Percentiles rank a stretch among this genome's conserved stretches.
phyloP scores from a whole-genome alignment of 768 basidiomycete genomes.

The Leccinum longicurvipes region DNA sequence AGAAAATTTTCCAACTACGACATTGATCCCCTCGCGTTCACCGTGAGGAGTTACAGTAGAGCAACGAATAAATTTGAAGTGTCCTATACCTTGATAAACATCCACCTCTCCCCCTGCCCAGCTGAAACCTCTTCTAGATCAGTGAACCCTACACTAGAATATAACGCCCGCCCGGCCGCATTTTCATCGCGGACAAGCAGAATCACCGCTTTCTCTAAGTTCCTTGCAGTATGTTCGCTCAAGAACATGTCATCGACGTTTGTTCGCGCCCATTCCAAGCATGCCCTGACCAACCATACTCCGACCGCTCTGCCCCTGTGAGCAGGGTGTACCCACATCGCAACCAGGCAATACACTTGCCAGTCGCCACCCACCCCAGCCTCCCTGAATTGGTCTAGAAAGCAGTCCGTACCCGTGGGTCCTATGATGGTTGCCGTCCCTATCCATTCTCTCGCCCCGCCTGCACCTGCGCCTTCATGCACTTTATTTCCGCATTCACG shows the following conservation, averaged over 20 bases:
- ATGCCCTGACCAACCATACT: conserved; percentile 10
- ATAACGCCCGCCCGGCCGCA: conserved; percentile 14
- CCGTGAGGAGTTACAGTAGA: too few relatives aligned
- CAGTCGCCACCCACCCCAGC: conserved; percentile 13
- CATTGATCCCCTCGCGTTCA: too few relatives aligned
- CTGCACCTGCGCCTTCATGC: not conserved
- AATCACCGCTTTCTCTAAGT: conserved; percentile 14
- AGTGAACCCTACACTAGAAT: conserved; percentile 21
- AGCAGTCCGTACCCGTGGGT: conserved; percentile 12
- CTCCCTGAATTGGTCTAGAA: conserved; percentile 11
- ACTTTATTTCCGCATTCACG: not conserved
- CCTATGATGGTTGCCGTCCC: conserved; percentile 12
- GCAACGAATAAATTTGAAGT: too few relatives aligned
- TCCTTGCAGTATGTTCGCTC: not conserved
- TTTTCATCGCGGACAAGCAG: conserved; percentile 18
- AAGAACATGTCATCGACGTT: conserved; percentile 13
- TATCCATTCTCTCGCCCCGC: conserved; percentile 17
- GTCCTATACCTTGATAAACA: conserved; percentile 32
- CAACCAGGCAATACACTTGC: conserved; percentile 20
- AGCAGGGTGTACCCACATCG: conserved; percentile 29
- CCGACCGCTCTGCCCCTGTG: conserved; percentile 26
- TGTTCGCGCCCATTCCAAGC: conserved; percentile 25
- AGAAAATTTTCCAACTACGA: too few relatives aligned
- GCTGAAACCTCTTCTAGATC: conserved; percentile 7
- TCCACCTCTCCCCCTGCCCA: conserved; percentile 18